Evolutionary conservation across 495 filamentous ascomycete genomes (phyloP).

Genomic region (Alectoria sarmentosa): DNA sequence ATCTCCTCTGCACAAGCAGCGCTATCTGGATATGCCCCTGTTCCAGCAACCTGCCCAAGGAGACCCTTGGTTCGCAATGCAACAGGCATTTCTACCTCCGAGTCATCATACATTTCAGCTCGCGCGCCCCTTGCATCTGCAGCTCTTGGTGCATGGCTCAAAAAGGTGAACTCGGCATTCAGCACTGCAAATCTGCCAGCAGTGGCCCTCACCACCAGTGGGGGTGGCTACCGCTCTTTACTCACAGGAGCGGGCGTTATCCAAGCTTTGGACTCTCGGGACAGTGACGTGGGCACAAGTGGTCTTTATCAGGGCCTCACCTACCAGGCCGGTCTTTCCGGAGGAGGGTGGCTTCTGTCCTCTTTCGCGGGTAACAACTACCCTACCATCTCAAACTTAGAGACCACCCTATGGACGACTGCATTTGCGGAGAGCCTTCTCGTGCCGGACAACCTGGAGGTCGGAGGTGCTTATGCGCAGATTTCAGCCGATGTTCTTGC

Average conservation of each 20-base stretch:
- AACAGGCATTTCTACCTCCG: conserved; percentile 25
- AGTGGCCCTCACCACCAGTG: conserved; percentile 37
- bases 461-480: conserved; percentile 24
- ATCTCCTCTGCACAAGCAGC: conserved; percentile 4
- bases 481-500: conserved; percentile 32
- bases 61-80: conserved; percentile 29
- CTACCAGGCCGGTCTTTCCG: conserved; percentile 41
- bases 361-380: conserved; percentile 40
- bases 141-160: conserved; percentile 33
- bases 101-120: conserved; percentile 30
- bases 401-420: conserved; percentile 33
- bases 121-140: conserved; percentile 32
- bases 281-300: conserved; percentile 32
- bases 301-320: conserved; percentile 41
- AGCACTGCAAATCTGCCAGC: conserved; percentile 27
- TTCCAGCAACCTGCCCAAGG: conserved; percentile 26
- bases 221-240: conserved; percentile 41
- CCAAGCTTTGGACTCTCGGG: conserved; percentile 37
- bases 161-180: conserved; percentile 32
- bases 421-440: conserved; percentile 33
- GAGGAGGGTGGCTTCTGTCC: conserved; percentile 41
- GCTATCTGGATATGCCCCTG: conserved; percentile 26
- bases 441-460: conserved; percentile 23
- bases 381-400: conserved; percentile 35
- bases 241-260: conserved; percentile 41